Conservation (phyloP, 2,329 filamentous ascomycete genomes). For the Hawksworthiomyces lignivorus region DNA sequence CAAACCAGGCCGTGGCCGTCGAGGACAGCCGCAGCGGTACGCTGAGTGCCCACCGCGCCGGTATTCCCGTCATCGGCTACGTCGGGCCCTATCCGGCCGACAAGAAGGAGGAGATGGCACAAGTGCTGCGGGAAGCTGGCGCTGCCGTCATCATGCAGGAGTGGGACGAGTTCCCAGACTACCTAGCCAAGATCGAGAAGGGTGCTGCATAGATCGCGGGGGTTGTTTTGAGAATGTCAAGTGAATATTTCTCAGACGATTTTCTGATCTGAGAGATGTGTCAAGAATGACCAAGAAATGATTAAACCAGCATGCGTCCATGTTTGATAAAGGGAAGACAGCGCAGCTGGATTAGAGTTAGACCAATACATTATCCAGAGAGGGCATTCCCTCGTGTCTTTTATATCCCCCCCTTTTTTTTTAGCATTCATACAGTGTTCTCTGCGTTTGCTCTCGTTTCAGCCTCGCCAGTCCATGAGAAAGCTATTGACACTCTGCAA, state of each 20-base stretch:
- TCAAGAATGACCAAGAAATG: too few species aligned
- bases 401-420: too few species aligned
- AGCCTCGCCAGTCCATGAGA: conserved; percentile 57
- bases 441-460: too few species aligned
- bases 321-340: too few species aligned
- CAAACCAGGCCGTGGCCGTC: conserved; percentile 64
- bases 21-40: conserved; percentile 87
- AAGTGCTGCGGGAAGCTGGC: conserved; percentile 52
- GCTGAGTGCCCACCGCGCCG: conserved; percentile 63
- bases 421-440: too few species aligned
- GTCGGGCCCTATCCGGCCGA: conserved; percentile 65
- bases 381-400: too few species aligned
- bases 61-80: conserved; percentile 77
- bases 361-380: too few species aligned
- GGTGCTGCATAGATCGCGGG: conserved; percentile 23
- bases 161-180: conserved; percentile 48
- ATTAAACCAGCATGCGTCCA: too few species aligned
- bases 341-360: too few species aligned
- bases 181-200: conserved; percentile 38
- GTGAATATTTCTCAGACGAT: too few species aligned
- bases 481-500: conserved; percentile 89
- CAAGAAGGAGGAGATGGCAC: conserved; percentile 58
- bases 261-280: too few species aligned
- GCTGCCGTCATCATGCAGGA: conserved; percentile 54
- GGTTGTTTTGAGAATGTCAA: too few species aligned